Evolutionary conservation across 2,329 filamentous ascomycete species (phyloP).

Genomic region (Zymoseptoria pseudotritici): DNA sequence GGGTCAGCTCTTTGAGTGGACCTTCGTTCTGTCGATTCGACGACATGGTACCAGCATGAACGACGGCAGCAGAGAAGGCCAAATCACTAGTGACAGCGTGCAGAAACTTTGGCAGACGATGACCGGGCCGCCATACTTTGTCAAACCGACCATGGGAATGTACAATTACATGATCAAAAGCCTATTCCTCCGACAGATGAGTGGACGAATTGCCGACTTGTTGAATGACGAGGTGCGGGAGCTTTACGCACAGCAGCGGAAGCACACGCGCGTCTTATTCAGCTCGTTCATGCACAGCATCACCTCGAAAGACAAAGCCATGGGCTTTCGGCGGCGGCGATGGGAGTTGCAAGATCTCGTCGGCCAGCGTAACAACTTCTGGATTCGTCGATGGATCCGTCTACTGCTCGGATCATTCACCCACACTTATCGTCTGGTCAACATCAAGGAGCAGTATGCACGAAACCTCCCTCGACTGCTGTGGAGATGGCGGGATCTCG

Average conservation of each 20-base stretch:
- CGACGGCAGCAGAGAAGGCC: slow-evolving; percentile 25
- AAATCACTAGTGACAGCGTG: slow-evolving; percentile 40
- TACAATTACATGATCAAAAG: slow-evolving; percentile 36
- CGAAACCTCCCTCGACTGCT: slow-evolving; percentile 21
- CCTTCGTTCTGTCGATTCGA: slow-evolving; percentile 49
- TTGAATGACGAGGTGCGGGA: slow-evolving; percentile 18
- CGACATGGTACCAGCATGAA: slow-evolving; percentile 23
- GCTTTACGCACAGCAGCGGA: slow-evolving; percentile 5
- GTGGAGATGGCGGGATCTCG: slow-evolving; percentile 19
- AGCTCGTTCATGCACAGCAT: background rate
- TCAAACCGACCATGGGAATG: slow-evolving; percentile 52
- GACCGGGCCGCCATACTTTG: slow-evolving; percentile 49
- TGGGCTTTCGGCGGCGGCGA: slow-evolving; percentile 4
- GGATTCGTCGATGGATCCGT: slow-evolving; percentile 24
- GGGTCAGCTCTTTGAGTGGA: slow-evolving; percentile 61
- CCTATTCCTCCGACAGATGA: slow-evolving; percentile 11
- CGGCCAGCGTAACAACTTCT: slow-evolving; percentile 16
- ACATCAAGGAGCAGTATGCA: slow-evolving; percentile 1
- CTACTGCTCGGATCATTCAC: slow-evolving; percentile 16
- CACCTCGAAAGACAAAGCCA: background rate
- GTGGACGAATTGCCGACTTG: slow-evolving; percentile 13
- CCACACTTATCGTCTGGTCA: background rate
- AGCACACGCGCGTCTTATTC: background rate
- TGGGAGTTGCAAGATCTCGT: slow-evolving; percentile 17
- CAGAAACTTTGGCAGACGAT: slow-evolving; percentile 53